Conservation (phyloP, 768 basidiomycete species). For the Lentinula sp. region DNA sequence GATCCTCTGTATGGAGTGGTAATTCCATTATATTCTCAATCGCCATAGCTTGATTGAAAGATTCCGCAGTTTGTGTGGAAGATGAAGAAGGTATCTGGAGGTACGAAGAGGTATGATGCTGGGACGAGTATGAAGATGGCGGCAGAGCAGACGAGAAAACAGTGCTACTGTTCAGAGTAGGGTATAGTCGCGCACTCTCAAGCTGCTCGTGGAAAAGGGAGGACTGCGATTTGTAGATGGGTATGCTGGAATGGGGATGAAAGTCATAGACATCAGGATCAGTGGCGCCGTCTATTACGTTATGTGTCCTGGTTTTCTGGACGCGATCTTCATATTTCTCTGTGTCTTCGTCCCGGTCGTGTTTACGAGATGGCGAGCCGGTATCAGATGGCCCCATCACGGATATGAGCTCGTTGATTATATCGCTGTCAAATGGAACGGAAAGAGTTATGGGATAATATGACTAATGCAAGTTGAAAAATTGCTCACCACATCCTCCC, state of each 20-base stretch:
- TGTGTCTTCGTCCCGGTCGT: not conserved
- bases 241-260: not conserved
- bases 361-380: not conserved
- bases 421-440: not conserved
- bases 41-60: not conserved
- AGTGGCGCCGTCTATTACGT: not conserved
- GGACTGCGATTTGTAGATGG: not conserved
- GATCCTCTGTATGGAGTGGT: not conserved
- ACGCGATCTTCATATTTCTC: not conserved
- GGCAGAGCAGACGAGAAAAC: not conserved
- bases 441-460: not conserved
- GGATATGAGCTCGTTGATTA: not conserved
- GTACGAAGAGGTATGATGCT: not conserved
- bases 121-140: not conserved
- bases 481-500: constrained; percentile 39
- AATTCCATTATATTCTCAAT: not conserved
- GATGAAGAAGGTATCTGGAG: not conserved
- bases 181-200: not conserved
- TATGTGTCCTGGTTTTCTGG: not conserved
- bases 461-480: not conserved
- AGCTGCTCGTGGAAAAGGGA: not conserved
- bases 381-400: not conserved
- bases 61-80: not conserved
- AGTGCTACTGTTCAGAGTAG: not conserved
- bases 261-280: not conserved